Evolutionary conservation across 108 stramenopile species (phyloP).

Genomic region (Skeletonema grethae): DNA sequence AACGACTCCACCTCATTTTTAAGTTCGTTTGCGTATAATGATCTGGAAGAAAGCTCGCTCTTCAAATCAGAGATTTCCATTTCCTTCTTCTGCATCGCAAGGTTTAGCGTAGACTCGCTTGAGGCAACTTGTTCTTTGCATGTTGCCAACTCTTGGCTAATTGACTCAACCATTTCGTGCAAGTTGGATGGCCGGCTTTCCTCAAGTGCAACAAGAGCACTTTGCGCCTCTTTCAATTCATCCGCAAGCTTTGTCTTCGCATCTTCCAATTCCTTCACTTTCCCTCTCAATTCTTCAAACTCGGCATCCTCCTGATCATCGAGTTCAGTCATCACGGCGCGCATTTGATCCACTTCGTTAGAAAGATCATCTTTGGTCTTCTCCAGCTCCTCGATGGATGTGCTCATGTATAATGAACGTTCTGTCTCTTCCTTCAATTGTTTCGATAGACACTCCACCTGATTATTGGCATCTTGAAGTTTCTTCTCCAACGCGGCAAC

Average conservation of each 20-base stretch:
- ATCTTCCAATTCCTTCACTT: constrained; percentile 10
- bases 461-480: constrained; percentile 48
- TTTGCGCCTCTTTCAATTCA: constrained; percentile 60
- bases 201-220: constrained; percentile 63
- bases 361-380: constrained; percentile 27
- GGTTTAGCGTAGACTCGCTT: constrained; percentile 28
- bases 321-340: constrained; percentile 25
- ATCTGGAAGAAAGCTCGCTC: constrained; percentile 27
- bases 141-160: constrained; percentile 44
- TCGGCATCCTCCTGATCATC: constrained; percentile 27
- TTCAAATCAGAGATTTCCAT: constrained; percentile 41
- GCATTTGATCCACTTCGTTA: constrained; percentile 22
- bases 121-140: constrained; percentile 23
- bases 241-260: constrained; percentile 6
- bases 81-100: constrained; percentile 40
- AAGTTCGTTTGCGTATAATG: constrained; percentile 27
- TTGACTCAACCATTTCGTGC: constrained; percentile 23
- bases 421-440: constrained; percentile 27
- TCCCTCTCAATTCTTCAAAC: constrained; percentile 25
- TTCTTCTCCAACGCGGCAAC: constrained; percentile 50
- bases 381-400: constrained; percentile 43
- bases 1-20: constrained; percentile 27
- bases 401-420: constrained; percentile 10
- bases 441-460: constrained; percentile 32
- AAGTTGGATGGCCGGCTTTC: constrained; percentile 36